These are phyloP conservation scores for Kluyveromyces wickerhamii DNA, from an alignment of 805 yeast species.

Conservation along the genomic window DNA sequence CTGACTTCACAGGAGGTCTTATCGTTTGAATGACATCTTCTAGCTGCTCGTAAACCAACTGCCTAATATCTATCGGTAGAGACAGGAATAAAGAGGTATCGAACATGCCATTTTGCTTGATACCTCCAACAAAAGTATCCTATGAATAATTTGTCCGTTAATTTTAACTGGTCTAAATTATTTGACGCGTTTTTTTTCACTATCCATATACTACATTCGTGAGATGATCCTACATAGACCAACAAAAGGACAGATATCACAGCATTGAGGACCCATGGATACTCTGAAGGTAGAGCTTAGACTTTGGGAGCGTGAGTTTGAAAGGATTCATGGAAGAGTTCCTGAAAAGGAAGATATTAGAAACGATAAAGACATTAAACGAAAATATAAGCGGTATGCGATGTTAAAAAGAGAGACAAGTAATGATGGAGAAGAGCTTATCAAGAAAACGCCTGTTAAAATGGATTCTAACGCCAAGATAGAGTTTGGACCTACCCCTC, in stretches of 20 bases:
- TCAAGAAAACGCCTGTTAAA: slow-evolving; percentile 15
- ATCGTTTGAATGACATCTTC: slow-evolving; percentile 12
- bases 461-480: slow-evolving; percentile 9
- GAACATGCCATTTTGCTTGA: slow-evolving; percentile 2
- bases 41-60: slow-evolving; percentile 20
- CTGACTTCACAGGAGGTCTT: slow-evolving; percentile 6
- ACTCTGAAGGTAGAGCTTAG: slow-evolving; percentile 40
- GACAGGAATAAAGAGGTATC: slow-evolving; percentile 13
- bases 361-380: slow-evolving; percentile 29
- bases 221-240: no score
- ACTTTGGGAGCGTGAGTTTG: slow-evolving; percentile 46
- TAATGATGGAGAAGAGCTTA: slow-evolving; percentile 1
- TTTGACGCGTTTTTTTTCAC: no score
- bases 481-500: slow-evolving; percentile 83
- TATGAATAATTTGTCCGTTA: no score
- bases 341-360: slow-evolving; percentile 45
- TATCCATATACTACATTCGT: no score
- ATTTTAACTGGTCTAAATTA: no score
- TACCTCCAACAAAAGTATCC: no score
- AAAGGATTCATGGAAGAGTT: slow-evolving; percentile 31
- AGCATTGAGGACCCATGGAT: no score
- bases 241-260: no score
- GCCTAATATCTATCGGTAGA: slow-evolving; percentile 22
- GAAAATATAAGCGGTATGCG: slow-evolving; percentile 31
- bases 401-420: slow-evolving; percentile 16